phyloP scores from a whole-genome alignment of 2,329 filamentous ascomycete species.

The Diplodia corticola region DNA sequence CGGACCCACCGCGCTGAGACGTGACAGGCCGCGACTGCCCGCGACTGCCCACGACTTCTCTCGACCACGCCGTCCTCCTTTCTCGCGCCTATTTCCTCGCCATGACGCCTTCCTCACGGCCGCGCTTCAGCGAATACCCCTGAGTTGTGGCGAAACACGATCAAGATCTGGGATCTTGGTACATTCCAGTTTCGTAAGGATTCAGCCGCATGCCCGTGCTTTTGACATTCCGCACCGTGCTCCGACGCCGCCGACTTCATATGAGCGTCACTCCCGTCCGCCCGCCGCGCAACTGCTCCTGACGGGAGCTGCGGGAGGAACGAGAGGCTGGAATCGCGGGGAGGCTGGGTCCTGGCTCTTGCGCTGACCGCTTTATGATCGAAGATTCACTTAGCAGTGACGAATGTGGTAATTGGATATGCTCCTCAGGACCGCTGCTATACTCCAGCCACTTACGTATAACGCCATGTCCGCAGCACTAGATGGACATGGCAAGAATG shows the following conservation, averaged over 20 bases:
- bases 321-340: not conserved
- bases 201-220: not conserved
- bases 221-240: not conserved
- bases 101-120: not conserved
- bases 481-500: not conserved
- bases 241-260: not conserved
- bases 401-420: not conserved
- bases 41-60: too few species aligned
- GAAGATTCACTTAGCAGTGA: not conserved
- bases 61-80: not conserved
- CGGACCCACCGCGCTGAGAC: slow-evolving; percentile 2
- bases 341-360: not conserved
- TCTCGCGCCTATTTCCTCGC: not conserved
- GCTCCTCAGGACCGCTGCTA: not conserved
- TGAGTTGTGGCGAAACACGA: not conserved
- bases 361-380: not conserved
- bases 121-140: not conserved
- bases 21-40: not conserved
- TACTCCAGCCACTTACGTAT: not conserved
- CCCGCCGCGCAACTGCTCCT: not conserved
- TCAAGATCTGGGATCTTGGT: not conserved
- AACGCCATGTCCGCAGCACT: not conserved
- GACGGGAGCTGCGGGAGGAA: not conserved
- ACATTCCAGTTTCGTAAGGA: not conserved
- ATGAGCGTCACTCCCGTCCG: not conserved